Conservation (phyloP, 2,329 filamentous ascomycete species). For the Monilinia laxa region DNA sequence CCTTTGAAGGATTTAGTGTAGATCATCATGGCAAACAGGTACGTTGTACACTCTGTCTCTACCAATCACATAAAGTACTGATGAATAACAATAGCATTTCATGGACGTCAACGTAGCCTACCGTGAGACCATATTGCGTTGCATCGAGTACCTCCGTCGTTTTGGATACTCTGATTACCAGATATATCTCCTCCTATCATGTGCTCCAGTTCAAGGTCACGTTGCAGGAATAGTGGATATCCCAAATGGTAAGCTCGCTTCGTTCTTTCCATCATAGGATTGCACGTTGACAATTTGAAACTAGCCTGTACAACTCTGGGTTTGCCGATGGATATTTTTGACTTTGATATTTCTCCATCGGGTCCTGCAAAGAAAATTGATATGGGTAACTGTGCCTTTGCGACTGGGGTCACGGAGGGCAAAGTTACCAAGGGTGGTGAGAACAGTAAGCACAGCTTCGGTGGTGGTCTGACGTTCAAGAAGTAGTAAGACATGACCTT, state of each 20-base stretch:
- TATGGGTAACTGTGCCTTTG: slow-evolving; percentile 70
- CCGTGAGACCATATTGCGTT: slow-evolving; percentile 49
- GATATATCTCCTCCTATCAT: slow-evolving; percentile 80
- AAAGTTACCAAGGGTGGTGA: slow-evolving; percentile 46
- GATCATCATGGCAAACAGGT: slow-evolving; percentile 81
- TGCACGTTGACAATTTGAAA: slow-evolving; percentile 21
- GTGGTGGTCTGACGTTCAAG: slow-evolving; percentile 53
- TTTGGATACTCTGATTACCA: slow-evolving; percentile 75
- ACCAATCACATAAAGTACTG: background rate
- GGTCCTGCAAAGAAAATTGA: slow-evolving; percentile 60
- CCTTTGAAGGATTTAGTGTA: slow-evolving; percentile 88
- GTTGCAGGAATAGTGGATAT: slow-evolving; percentile 89
- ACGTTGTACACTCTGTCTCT: slow-evolving; percentile 59
- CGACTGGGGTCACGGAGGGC: slow-evolving; percentile 49
- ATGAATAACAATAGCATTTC: slow-evolving; percentile 30
- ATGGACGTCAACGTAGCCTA: slow-evolving; percentile 36
- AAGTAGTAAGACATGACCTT: slow-evolving; percentile 14
- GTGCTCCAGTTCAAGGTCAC: slow-evolving; percentile 83
- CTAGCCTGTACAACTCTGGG: slow-evolving; percentile 80
- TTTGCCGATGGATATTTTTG: slow-evolving; percentile 89
- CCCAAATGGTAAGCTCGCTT: slow-evolving; percentile 56
- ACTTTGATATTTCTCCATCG: slow-evolving; percentile 79
- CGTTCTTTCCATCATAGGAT: background rate
- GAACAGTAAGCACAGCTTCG: slow-evolving; percentile 52
- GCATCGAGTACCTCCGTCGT: slow-evolving; percentile 75